phyloP scores from a whole-genome alignment of 139 green algal species.

The Micractinium conductrix region DNA sequence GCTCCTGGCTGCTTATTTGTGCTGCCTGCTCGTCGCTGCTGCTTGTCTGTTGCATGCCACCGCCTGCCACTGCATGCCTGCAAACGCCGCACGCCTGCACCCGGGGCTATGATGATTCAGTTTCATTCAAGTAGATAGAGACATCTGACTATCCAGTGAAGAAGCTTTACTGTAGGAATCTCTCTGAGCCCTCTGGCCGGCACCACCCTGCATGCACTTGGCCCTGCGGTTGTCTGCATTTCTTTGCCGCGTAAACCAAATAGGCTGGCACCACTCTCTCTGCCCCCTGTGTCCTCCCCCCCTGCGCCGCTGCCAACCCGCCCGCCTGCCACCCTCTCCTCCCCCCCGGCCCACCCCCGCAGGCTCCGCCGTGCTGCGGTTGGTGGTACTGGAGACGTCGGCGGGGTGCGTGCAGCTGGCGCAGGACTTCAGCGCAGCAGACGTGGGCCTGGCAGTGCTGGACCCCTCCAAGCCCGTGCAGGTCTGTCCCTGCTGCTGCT shows the following conservation, averaged over 20 bases:
- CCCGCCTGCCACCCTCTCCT: no score
- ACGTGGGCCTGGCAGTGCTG: not conserved
- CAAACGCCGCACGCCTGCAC: no score
- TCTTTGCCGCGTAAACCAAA: not conserved
- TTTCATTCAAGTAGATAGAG: slow-evolving; percentile 40
- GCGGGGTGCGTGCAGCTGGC: slow-evolving; percentile 24
- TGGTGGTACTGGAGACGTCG: slow-evolving; percentile 20
- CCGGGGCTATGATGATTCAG: slow-evolving; percentile 36
- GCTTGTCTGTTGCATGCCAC: not conserved
- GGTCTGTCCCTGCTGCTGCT: not conserved
- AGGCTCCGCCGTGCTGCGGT: slow-evolving; percentile 22
- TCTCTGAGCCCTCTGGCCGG: slow-evolving; percentile 32
- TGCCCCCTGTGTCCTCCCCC: no score
- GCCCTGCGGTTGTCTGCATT: not conserved
- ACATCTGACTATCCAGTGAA: slow-evolving; percentile 38
- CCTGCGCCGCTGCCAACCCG: no score
- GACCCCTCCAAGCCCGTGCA: slow-evolving; percentile 22
- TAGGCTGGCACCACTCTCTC: not conserved
- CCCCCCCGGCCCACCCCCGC: not conserved
- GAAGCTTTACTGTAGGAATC: slow-evolving; percentile 43
- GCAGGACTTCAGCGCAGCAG: not conserved
- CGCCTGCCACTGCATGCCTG: not conserved
- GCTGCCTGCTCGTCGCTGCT: not conserved
- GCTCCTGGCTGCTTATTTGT: not conserved
- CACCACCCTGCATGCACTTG: not conserved